Base-by-base conservation (phyloP, 2,329 filamentous ascomycete genomes). In the Pestalotiopsis sp. region DNA sequence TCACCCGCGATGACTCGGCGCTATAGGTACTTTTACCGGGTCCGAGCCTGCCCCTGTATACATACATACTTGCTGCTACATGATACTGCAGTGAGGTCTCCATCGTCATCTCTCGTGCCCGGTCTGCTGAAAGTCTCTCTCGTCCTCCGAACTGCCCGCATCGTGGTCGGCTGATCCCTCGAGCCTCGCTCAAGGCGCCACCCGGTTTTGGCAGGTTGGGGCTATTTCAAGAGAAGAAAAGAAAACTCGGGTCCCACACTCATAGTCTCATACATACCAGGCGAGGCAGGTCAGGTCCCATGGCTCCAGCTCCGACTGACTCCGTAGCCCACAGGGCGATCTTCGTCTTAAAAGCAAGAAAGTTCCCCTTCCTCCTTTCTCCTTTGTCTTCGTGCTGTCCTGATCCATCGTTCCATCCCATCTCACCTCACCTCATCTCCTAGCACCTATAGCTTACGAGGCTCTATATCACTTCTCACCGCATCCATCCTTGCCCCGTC, bases 91-190 rank as follows among this genome's bases (percentile, higher is more conserved):
- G 17, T 52, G 31, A 36, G 7, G 31, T 52, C 20, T n/a, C 45
- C 45, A 20, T n/a, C 57, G n/a, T 36, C 23, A 7, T 59, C 23
- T 27, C 57, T 27, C 57, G 3, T 31, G 38, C n/a, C 31, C 59
- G 25, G 31, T 17, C 59, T 62, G 12, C 59, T 52, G 45, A 20
- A 36, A 52, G 45, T 52, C 45, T 52, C 6, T 52, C 45, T 52
- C 57, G 57, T 17, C 57, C 57, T 59, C 57, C 23, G 57, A 14
- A 27, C 14, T 39, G 61, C 38, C 59, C 36, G 27, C 27, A 13
- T 25, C 61, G n/a, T 41, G 38, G 61, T 64, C 39, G 61, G 61
- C 61, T 64, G 61, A 49, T 64, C 38, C 61, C 25, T 12, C 23
- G 23, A 64, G 61, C 38, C 14, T 64, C 38, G 39, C 14, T 36